A percentile compares a stretch with the other conserved stretches of the same genome.
These are phyloP conservation scores for Isoetes engelmannii DNA, from an alignment of 83 land plant species.

Conservation along the genomic window DNA sequence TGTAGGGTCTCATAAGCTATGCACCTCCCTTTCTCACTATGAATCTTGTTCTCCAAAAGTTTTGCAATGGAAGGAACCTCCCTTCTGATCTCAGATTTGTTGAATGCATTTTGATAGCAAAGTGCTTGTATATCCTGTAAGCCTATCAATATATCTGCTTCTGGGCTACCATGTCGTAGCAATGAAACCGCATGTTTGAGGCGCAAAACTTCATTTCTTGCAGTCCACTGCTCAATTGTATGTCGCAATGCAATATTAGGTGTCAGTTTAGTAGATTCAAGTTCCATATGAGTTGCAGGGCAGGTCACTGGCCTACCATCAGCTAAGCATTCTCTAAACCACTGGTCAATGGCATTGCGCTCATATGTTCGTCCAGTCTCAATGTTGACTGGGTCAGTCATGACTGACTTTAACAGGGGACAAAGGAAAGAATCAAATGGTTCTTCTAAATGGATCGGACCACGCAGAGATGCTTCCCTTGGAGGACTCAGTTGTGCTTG, in stretches of 20 bases:
- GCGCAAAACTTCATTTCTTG: slow-evolving; percentile 66
- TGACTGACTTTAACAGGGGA: slow-evolving; percentile 62
- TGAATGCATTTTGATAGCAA: slow-evolving; percentile 38
- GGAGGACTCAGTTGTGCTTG: slow-evolving; percentile 13
- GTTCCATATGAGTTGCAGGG: slow-evolving; percentile 55
- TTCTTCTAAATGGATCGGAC: slow-evolving; percentile 33
- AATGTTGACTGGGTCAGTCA: slow-evolving; percentile 72
- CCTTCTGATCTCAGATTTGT: slow-evolving; percentile 41
- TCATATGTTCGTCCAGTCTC: slow-evolving; percentile 87
- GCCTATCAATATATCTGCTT: slow-evolving; percentile 36
- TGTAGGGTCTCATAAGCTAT: slow-evolving; percentile 57
- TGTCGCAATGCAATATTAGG: slow-evolving; percentile 73
- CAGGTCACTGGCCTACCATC: slow-evolving; percentile 56
- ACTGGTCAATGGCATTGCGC: slow-evolving; percentile 71
- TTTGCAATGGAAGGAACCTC: slow-evolving; percentile 54
- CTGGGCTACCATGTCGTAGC: slow-evolving; percentile 31
- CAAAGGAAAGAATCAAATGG: slow-evolving; percentile 57
- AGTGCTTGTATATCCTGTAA: slow-evolving; percentile 46
- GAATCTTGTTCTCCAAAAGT: slow-evolving; percentile 39
- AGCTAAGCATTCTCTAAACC: slow-evolving; percentile 67
- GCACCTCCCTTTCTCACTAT: slow-evolving; percentile 37
- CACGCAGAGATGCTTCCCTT: neutral
- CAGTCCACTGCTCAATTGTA: slow-evolving; percentile 80
- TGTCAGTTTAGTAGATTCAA: slow-evolving; percentile 48
- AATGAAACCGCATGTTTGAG: slow-evolving; percentile 47